Evolutionary conservation across 2,329 filamentous ascomycete genomes (phyloP), one percentile per base, ranked within the genome.

Genomic region (Colletotrichum sp.): DNA sequence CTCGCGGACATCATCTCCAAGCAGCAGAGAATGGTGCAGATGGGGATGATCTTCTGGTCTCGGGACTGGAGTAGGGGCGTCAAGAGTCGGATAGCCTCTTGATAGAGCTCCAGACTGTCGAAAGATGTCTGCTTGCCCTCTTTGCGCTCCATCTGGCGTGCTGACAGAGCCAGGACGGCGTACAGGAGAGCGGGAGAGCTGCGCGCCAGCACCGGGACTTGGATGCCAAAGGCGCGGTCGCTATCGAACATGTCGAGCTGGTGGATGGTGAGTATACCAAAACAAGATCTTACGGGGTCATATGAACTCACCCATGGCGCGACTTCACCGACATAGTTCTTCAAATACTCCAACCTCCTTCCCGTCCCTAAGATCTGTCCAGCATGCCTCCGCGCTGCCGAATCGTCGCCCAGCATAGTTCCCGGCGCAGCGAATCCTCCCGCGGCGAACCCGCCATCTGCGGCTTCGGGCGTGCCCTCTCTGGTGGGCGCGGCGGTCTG

Each of bases 161-260:
- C 89, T 0, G 90, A 91, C 1, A 92, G 84, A 0, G 90, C 89
- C 1, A 92, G 84, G 3, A 92, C 84, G 4, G 89, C 88, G 76
- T 89, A 90, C 2, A 88, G 82, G 2, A 91, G 82, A 70, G 88
- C 84, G 1, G 87, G 84, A 15, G 87, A 87, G 19, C 82, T 82
- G 34, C 86, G 87, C 3, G 89, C 89, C 25, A 91, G 79, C 6
- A 87, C 83, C 0, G 90, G 88, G 2, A 92, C 82, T 52, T 90
- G 86, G 3, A 90, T 86, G 5, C 88, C 88, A 78, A 92, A 92
- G 6, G 86, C 86, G 22, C 88, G 86, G 30, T 87, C 83, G 32
- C 85, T 87, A 78, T 92, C 90, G 76, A 91, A 91, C 85, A 91
- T 92, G 79, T 92, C 90, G 16, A 92, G 86, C 88, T 88, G 62